Conservation (phyloP, 208 protist genomes). For the Balamuthia mandrillaris region DNA sequence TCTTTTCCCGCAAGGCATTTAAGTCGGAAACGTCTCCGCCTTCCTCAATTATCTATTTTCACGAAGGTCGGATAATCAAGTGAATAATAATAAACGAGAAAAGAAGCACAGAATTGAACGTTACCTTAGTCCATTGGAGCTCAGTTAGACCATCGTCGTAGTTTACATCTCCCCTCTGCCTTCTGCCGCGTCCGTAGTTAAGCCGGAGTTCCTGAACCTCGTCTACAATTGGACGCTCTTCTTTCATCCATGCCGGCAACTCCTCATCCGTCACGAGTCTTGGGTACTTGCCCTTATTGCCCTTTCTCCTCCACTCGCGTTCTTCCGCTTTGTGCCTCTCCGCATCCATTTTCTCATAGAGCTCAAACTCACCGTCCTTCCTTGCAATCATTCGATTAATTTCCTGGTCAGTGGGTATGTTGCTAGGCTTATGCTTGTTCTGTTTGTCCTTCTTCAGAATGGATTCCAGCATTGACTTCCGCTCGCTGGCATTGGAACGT, state of each 20-base stretch:
- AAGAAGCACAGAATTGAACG: neutral
- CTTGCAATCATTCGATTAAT: constrained; percentile 70
- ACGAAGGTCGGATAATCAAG: too few relatives aligned
- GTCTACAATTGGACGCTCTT: neutral
- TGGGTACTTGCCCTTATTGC: neutral
- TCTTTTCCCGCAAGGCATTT: neutral
- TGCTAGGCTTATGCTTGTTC: constrained; percentile 44
- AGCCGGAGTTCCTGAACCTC: neutral
- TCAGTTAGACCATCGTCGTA: constrained; percentile 55
- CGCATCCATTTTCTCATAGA: constrained; percentile 68
- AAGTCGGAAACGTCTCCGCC: neutral
- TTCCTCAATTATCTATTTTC: neutral
- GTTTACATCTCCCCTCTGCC: constrained; percentile 29
- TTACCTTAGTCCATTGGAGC: neutral
- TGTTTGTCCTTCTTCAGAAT: constrained; percentile 41
- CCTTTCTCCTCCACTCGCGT: neutral
- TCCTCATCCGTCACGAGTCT: constrained; percentile 44
- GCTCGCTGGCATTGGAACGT: constrained; percentile 52
- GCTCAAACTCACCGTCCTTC: constrained; percentile 61
- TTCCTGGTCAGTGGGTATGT: constrained; percentile 42
- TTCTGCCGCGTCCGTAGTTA: constrained; percentile 36
- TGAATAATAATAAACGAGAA: neutral
- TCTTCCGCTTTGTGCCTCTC: neutral
- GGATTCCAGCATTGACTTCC: constrained; percentile 48
- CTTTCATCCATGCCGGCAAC: constrained; percentile 41